Conservation (phyloP, 148 eudicot genomes). For the Pharnaceum exiguum region DNA sequence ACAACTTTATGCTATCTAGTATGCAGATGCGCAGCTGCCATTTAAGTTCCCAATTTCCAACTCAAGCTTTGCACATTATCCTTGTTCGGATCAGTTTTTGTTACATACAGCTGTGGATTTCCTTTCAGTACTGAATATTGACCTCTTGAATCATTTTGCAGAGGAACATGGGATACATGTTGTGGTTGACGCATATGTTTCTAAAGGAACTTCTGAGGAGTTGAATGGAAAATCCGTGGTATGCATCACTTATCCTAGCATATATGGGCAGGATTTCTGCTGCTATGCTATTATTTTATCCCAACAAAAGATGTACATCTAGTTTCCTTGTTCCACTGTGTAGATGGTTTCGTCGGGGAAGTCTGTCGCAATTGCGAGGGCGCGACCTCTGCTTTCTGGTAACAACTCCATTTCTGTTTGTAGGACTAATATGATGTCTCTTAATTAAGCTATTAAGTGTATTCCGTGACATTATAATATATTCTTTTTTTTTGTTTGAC, state of each 20-base stretch:
- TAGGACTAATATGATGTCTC: not conserved
- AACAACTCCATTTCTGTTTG: slow-evolving; percentile 7
- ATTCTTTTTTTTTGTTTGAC: slow-evolving; percentile 23
- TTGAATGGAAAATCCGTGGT: slow-evolving; percentile 68
- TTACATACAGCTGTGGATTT: not conserved
- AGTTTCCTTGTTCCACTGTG: slow-evolving; percentile 9
- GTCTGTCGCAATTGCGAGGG: slow-evolving; percentile 50
- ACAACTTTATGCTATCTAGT: too few species aligned
- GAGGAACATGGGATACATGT: slow-evolving; percentile 40
- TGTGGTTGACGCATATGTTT: slow-evolving; percentile 63
- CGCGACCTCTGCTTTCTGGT: slow-evolving; percentile 76
- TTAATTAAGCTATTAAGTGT: not conserved
- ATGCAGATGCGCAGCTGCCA: too few species aligned
- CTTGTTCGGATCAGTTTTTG: not conserved
- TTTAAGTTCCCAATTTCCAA: too few species aligned
- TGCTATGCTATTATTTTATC: not conserved
- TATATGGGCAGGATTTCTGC: not conserved
- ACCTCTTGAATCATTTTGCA: slow-evolving; percentile 27
- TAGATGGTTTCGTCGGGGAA: slow-evolving; percentile 76
- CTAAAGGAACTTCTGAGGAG: slow-evolving; percentile 45
- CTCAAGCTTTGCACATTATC: not conserved
- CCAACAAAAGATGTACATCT: not conserved
- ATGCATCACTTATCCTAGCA: slow-evolving; percentile 13
- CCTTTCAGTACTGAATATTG: not conserved
- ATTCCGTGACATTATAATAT: not conserved